Evolutionary conservation across 371 early-diverging fungal species (phyloP), one percentile per base, ranked within the genome.

Genomic region (Mycotypha africana): DNA sequence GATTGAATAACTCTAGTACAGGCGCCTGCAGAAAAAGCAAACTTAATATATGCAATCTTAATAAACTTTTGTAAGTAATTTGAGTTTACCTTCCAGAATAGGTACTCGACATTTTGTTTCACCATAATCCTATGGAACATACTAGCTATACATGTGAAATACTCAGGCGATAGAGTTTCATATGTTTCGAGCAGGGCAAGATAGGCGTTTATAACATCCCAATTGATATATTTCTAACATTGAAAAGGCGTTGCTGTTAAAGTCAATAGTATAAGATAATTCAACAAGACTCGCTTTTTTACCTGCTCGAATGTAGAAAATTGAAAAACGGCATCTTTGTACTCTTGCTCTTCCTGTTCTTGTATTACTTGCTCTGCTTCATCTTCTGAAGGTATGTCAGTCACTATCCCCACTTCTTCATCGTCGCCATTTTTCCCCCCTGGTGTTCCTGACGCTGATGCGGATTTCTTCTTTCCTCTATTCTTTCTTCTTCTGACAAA

Each of bases 101-200:
- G 44, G 5, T 78, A 65, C 34, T 75, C 70, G n/a, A 62, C 61
- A 31, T 69, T 49, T 36, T 69, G 63, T 43, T 81, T 83, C 16
- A 88, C 81, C 50, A 81, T 82, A 10, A 86, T 68, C 9, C 89
- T 71, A 49, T 88, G 83, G 35, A 88, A 74, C 64, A 86, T 65
- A 7, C 60, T 67, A 1, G 81, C 71, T 2, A 79, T 73, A 37
- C 69, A 73, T 31, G 70, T 67, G 5, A 86, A 42, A 25, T 66
- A 62, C 9, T 68, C 62, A 5, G 72, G 72, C 16, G 76, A 58
- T 24, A 85, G 42, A 1, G 58, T 59, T 2, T 47, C 50, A 47
- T 67, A 82, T 17, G 61, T 47, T 34, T 76, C 70, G 12, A 88
- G 60, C 16, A 81, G 60, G 0, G 56, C 38, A 42, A 70, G 74